Percentiles rank a stretch among this genome's conserved stretches.
Evolutionary conservation across 2,329 filamentous ascomycete genomes (phyloP).

Genomic region (Trichoderma harzianum): DNA sequence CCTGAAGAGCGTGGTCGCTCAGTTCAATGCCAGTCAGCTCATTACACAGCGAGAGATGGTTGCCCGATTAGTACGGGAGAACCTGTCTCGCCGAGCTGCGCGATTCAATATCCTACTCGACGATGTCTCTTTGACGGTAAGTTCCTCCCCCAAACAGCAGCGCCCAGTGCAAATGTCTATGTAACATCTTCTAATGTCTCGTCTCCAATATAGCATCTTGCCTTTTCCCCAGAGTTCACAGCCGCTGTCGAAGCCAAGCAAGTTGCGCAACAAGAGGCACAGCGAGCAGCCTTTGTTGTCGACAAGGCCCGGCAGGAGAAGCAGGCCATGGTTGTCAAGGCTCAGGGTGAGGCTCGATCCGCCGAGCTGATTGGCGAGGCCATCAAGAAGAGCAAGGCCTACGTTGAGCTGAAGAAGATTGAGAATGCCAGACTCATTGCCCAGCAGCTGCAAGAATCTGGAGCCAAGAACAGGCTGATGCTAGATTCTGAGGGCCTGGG

Average conservation of each 20-base stretch:
- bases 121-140: slow-evolving; percentile 92
- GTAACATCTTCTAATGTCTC: neutral
- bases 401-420: slow-evolving; percentile 95
- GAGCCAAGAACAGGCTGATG: slow-evolving; percentile 89
- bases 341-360: slow-evolving; percentile 97
- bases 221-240: slow-evolving; percentile 71
- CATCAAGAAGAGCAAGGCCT: slow-evolving; percentile 98
- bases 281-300: slow-evolving; percentile 93
- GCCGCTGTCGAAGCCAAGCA: slow-evolving; percentile 72
- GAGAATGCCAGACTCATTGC: slow-evolving; percentile 93
- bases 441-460: slow-evolving; percentile 77
- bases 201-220: slow-evolving; percentile 53
- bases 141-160: slow-evolving; percentile 26
- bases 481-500: slow-evolving; percentile 88
- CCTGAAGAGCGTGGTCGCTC: slow-evolving; percentile 94
- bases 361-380: slow-evolving; percentile 97
- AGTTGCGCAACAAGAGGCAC: slow-evolving; percentile 85
- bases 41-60: slow-evolving; percentile 99
- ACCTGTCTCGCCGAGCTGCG: slow-evolving; percentile 83
- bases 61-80: slow-evolving; percentile 84
- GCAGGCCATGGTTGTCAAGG: slow-evolving; percentile 96
- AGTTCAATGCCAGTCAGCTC: slow-evolving; percentile 97
- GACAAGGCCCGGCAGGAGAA: slow-evolving; percentile 99
- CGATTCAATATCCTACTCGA: slow-evolving; percentile 97
- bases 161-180: neutral